These are phyloP conservation scores for Tuber brumale DNA, from an alignment of 495 filamentous ascomycete genomes.

Conservation along the genomic window DNA sequence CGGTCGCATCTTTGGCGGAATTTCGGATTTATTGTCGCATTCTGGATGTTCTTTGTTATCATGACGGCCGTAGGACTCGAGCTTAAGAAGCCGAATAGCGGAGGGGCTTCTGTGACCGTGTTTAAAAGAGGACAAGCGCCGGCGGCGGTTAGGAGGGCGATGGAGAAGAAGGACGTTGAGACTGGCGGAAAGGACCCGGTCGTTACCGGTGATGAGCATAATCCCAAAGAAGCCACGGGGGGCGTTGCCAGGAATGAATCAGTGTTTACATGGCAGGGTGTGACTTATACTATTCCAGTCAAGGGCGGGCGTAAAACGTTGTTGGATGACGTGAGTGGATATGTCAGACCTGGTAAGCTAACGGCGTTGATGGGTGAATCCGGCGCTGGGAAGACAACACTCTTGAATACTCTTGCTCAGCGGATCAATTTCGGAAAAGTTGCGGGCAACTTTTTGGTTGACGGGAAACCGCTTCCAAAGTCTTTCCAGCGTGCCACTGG, in stretches of 20 bases:
- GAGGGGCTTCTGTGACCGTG: constrained; percentile 62
- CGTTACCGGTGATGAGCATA: constrained; percentile 34
- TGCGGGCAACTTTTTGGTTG: constrained; percentile 51
- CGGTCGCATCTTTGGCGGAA: constrained; percentile 63
- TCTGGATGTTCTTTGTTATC: constrained; percentile 57
- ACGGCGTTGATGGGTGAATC: constrained; percentile 56
- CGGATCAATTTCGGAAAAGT: constrained; percentile 52
- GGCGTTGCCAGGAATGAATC: constrained; percentile 54
- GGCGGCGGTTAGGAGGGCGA: constrained; percentile 49
- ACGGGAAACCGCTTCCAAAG: constrained; percentile 45
- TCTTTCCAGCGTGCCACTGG: constrained; percentile 48
- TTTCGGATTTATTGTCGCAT: constrained; percentile 60
- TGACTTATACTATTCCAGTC: constrained; percentile 67
- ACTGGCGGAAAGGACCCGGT: constrained; percentile 41
- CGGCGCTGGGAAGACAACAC: constrained; percentile 50
- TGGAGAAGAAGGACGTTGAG: constrained; percentile 51
- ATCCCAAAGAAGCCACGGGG: constrained; percentile 39
- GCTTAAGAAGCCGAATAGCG: constrained; percentile 62
- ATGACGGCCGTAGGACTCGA: constrained; percentile 62
- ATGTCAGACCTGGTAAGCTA: constrained; percentile 63
- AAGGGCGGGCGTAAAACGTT: constrained; percentile 55
- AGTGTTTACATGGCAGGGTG: constrained; percentile 73
- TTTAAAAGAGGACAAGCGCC: constrained; percentile 60
- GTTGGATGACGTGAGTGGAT: constrained; percentile 60
- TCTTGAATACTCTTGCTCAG: constrained; percentile 53